Conservation (phyloP, 202 grass and related monocot genomes). For the Brachypodium distachyon region DNA sequence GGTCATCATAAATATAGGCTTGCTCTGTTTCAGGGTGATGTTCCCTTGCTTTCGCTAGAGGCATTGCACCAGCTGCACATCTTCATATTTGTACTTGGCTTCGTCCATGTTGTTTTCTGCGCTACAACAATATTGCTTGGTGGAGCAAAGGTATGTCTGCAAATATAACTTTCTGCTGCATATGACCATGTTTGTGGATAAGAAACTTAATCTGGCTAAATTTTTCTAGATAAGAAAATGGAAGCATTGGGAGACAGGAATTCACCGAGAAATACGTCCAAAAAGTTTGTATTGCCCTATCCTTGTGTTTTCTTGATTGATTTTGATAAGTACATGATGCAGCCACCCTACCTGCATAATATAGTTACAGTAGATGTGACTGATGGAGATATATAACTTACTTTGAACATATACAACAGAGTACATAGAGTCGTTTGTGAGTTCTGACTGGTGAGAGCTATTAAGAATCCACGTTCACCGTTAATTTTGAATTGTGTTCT, state of each 20-base stretch:
- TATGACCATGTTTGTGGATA: not conserved
- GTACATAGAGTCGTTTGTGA: not conserved
- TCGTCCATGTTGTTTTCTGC: slow-evolving; percentile 70
- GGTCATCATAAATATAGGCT: not conserved
- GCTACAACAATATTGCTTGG: slow-evolving; percentile 67
- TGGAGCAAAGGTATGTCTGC: slow-evolving; percentile 43
- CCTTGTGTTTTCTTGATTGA: slow-evolving; percentile 12
- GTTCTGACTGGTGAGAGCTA: not conserved
- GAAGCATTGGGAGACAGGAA: slow-evolving; percentile 74
- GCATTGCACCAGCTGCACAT: slow-evolving; percentile 78
- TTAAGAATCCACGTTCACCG: not conserved
- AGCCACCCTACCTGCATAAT: not conserved
- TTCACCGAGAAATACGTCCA: slow-evolving; percentile 20
- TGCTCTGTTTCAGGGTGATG: slow-evolving; percentile 57
- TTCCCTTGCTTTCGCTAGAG: slow-evolving; percentile 62
- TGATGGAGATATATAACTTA: not conserved
- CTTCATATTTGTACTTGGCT: slow-evolving; percentile 87
- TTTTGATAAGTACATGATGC: not conserved
- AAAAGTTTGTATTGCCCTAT: slow-evolving; percentile 15
- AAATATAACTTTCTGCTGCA: not conserved
- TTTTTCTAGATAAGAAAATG: slow-evolving; percentile 63
- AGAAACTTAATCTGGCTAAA: not conserved
- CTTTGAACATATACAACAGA: not conserved
- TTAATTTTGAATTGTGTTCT: not conserved
- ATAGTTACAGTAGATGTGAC: not conserved